A percentile compares a stretch with the other conserved stretches of the same genome.
Evolutionary conservation across 2,329 filamentous ascomycete genomes (phyloP).

Genomic region (Amesomyces nigricolor): DNA sequence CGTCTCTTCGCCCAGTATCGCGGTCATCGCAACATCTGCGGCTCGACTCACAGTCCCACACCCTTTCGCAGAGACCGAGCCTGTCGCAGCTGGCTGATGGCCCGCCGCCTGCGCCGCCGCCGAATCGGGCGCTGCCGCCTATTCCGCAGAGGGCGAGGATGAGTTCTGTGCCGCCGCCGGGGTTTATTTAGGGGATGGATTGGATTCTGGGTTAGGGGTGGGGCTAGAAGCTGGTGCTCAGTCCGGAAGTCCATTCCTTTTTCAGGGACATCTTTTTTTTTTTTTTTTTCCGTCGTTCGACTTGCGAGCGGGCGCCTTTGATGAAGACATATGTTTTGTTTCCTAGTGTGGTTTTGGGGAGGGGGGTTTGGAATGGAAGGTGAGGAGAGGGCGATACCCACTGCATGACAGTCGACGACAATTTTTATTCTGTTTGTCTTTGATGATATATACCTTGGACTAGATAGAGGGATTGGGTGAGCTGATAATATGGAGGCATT

Average conservation of each 20-base stretch:
- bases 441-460: slow-evolving; percentile 6
- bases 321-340: neutral
- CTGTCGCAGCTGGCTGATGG: slow-evolving; percentile 47
- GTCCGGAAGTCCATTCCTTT: neutral
- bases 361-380: neutral
- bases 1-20: slow-evolving; percentile 20
- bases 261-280: too few species aligned
- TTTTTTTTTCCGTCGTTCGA: neutral
- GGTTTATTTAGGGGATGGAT: slow-evolving; percentile 13
- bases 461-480: neutral
- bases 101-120: slow-evolving; percentile 50
- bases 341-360: neutral
- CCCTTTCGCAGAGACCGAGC: slow-evolving; percentile 38
- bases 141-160: slow-evolving; percentile 36
- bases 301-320: neutral
- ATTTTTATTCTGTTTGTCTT: slow-evolving; percentile 3
- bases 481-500: neutral
- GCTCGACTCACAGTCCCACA: slow-evolving; percentile 21
- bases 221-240: neutral
- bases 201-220: neutral
- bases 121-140: slow-evolving; percentile 50
- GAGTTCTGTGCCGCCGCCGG: slow-evolving; percentile 15
- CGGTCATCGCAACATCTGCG: slow-evolving; percentile 26
- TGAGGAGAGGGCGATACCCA: slow-evolving; percentile 18
- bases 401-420: slow-evolving; percentile 17